Percentiles rank a stretch among this genome's conserved stretches.
Evolutionary conservation across 345 rosid species (phyloP).

Genomic region (Hypericum androsaemum): DNA sequence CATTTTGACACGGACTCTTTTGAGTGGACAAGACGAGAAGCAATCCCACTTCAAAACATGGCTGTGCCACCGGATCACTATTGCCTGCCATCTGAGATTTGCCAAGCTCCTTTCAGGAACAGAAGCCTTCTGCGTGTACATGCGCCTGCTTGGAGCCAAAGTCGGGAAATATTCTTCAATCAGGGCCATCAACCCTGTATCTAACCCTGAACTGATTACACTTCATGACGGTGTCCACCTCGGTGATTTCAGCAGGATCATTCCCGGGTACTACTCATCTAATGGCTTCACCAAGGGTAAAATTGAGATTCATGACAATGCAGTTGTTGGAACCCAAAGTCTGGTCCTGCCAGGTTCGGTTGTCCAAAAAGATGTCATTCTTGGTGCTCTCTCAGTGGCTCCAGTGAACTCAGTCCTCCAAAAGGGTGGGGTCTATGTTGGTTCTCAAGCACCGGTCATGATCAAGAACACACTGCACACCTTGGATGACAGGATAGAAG

Average conservation of each 20-base stretch:
- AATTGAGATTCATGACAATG: conserved; percentile 41
- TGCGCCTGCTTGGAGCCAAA: conserved; percentile 43
- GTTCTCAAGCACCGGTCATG: conserved; percentile 49
- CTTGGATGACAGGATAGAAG: conserved; percentile 61
- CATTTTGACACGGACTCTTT: conserved; percentile 24
- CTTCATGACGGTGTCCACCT: conserved; percentile 52
- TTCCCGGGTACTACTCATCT: conserved; percentile 34
- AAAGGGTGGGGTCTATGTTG: conserved; percentile 48
- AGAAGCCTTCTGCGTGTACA: conserved; percentile 47
- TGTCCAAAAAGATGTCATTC: conserved; percentile 40
- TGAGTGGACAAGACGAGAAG: conserved; percentile 20
- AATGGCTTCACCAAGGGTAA: conserved; percentile 26
- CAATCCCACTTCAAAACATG: conserved; percentile 25
- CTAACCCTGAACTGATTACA: conserved; percentile 36
- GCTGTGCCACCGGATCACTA: conserved; percentile 37
- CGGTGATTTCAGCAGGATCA: conserved; percentile 51
- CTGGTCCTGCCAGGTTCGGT: conserved; percentile 45
- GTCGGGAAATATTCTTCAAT: conserved; percentile 50
- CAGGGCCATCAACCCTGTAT: conserved; percentile 53
- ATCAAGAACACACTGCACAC: conserved; percentile 50
- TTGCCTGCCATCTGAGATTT: conserved; percentile 53
- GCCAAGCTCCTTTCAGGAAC: conserved; percentile 59
- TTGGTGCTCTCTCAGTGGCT: conserved; percentile 59
- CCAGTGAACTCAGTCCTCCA: conserved; percentile 43
- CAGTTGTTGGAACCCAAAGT: conserved; percentile 58